Base-by-base conservation (phyloP, 306 rosid genomes). In the Castanea crenata region DNA sequence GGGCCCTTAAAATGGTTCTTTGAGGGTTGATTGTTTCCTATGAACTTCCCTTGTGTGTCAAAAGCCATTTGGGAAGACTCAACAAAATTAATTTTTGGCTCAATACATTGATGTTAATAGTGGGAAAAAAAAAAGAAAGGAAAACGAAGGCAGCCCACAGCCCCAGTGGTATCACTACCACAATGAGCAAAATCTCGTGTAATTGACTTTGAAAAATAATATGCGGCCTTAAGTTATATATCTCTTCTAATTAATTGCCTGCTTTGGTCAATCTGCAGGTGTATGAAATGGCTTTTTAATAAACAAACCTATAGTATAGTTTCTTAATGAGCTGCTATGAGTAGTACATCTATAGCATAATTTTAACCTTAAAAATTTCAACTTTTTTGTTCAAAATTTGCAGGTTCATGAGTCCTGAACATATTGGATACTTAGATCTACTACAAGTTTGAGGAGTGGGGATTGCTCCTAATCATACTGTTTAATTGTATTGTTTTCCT, bases 371-470 rank as follows among this genome's bases (percentile, higher is more conserved):
- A 20, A 9, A 9, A 13, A 25, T 38, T 6, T 25, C 19, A 19
- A 34, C 56, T 29, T 34, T 56, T 63, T 31, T 55, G 29, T 46
- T 69, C 27, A 72, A 76, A 80, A 73, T 51, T 73, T 82, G 86
- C 89, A 94, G 99, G 79, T 91, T 86, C 83, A 84, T 91, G 67
- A 73, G 64, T 18, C 97, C 97, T 11, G 95, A 91, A 74, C 55
- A 75, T 85, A 77, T 68, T 35, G 91, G 97, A 76, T 92, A 94
- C 83, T 80, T 94, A 89, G 90, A 91, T 80, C 88, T 94, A 11
- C 80, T 94, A 19, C 87, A 85, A 90, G 97, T 88, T 77, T 94
- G 83, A 92, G 82, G 78, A 74, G 80, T 57, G 92, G 95, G 49
- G 88, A 86, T 46, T 94, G 87, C 76, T 87, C 96, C 13, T 92